Conservation (phyloP, 495 filamentous ascomycete species). For the Neurospora tetrasperma region DNA sequence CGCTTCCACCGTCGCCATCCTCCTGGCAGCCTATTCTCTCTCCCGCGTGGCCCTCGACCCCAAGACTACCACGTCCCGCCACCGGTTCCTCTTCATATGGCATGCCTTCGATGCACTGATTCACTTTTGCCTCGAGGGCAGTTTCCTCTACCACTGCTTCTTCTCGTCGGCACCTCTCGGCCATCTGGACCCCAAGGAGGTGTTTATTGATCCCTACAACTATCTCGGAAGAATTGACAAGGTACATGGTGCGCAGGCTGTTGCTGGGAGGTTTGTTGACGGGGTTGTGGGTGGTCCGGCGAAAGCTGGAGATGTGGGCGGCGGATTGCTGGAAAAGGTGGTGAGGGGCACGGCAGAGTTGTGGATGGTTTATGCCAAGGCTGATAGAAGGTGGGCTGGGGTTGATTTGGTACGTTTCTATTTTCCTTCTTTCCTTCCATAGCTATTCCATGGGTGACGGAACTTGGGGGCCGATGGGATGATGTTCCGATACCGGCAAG, state of each 20-base stretch:
- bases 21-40: constrained; percentile 34
- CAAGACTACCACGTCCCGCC: constrained; percentile 17
- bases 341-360: constrained; percentile 37
- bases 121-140: constrained; percentile 80
- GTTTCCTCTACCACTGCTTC: constrained; percentile 88
- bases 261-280: constrained; percentile 26
- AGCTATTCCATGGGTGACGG: no score
- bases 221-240: constrained; percentile 38
- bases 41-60: constrained; percentile 34
- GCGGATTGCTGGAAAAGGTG: not conserved
- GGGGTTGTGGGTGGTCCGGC: not conserved
- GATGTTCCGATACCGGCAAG: no score
- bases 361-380: constrained; percentile 91
- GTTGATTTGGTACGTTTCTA: constrained; percentile 50
- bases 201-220: constrained; percentile 31
- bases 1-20: constrained; percentile 36
- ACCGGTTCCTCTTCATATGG: constrained; percentile 83
- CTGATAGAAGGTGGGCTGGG: constrained; percentile 72
- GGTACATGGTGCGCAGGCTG: constrained; percentile 66
- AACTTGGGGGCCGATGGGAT: no score
- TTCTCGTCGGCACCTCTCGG: constrained; percentile 50
- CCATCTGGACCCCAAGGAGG: constrained; percentile 16
- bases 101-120: constrained; percentile 86
- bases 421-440: not conserved
- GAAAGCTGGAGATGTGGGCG: not conserved